phyloP scores from a whole-genome alignment of 1,284 basidiomycete species.

The Trichosporon ovoides region DNA sequence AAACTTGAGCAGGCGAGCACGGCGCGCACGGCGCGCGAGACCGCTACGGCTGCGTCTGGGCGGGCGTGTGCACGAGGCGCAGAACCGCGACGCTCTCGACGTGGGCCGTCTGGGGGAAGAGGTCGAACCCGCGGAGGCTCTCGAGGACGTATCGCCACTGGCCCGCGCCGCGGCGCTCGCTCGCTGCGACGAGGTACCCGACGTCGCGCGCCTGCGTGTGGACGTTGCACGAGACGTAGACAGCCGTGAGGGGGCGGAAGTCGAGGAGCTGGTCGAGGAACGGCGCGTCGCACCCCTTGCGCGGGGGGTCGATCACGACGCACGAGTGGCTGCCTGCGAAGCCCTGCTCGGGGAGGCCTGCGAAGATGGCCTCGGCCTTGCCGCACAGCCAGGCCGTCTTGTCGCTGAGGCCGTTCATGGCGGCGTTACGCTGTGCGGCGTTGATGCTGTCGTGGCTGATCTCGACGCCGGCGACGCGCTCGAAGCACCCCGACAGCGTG shows the following conservation, averaged over 20 bases:
- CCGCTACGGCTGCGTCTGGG: background rate
- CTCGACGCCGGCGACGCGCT: constrained; percentile 82
- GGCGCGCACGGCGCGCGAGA: no score
- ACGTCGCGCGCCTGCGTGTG: constrained; percentile 50
- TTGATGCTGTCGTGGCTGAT: constrained; percentile 68
- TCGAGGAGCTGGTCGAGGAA: constrained; percentile 73
- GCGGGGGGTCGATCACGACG: constrained; percentile 59
- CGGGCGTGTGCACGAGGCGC: constrained; percentile 38
- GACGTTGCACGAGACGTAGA: constrained; percentile 91
- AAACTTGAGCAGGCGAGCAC: no score
- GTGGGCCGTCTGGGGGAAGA: constrained; percentile 64
- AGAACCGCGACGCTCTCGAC: constrained; percentile 60
- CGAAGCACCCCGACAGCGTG: constrained; percentile 72
- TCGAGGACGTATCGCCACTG: constrained; percentile 56
- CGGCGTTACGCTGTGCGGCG: constrained; percentile 73
- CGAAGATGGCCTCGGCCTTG: constrained; percentile 56
- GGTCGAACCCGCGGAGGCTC: constrained; percentile 76
- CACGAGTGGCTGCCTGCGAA: constrained; percentile 41
- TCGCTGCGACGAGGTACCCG: constrained; percentile 23
- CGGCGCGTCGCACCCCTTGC: constrained; percentile 79
- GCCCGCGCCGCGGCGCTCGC: constrained; percentile 21
- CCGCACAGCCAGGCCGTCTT: constrained; percentile 53
- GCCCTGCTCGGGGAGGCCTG: constrained; percentile 34
- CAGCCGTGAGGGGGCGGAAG: constrained; percentile 66
- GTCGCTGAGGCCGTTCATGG: constrained; percentile 58